Conservation (phyloP, 495 filamentous ascomycete genomes). For the Collariella sp. region DNA sequence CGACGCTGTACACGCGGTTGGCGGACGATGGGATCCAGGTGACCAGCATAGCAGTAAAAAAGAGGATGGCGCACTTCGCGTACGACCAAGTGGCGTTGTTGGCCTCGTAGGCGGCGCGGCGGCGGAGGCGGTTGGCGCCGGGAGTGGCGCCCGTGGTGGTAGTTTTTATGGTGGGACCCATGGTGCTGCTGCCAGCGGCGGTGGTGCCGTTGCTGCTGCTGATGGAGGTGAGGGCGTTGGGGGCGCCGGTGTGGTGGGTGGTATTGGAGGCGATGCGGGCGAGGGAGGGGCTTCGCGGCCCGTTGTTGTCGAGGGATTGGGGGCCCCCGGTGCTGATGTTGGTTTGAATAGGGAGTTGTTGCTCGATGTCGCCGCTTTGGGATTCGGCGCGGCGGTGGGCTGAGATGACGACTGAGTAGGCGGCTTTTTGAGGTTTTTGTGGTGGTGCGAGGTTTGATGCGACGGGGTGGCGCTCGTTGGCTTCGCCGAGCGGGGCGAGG, state of each 20-base stretch:
- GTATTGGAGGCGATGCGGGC: neutral
- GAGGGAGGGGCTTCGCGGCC: neutral
- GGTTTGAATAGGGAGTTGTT: constrained; percentile 14
- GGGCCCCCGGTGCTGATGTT: constrained; percentile 5
- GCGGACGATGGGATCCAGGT: constrained; percentile 80
- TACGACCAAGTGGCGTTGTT: constrained; percentile 65
- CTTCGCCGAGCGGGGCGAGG: constrained; percentile 1
- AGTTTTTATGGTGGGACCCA: neutral
- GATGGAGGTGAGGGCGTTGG: constrained; percentile 1
- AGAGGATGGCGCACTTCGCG: constrained; percentile 73
- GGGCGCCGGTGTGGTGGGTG: neutral
- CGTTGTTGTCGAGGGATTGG: neutral
- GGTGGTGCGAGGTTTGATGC: neutral
- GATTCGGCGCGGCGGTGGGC: constrained; percentile 22
- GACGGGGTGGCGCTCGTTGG: neutral
- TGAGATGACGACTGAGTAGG: constrained; percentile 45
- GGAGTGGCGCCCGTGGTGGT: neutral
- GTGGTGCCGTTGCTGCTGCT: neutral
- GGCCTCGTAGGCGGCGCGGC: constrained; percentile 25
- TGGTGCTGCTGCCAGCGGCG: neutral
- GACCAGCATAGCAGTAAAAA: constrained; percentile 72
- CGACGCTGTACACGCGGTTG: constrained; percentile 67
- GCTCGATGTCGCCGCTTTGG: constrained; percentile 8
- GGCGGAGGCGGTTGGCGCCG: constrained; percentile 10
- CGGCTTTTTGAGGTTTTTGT: constrained; percentile 21